Conservation (phyloP, 352 stramenopile genomes). For the Phytophthora niederhauseri region DNA sequence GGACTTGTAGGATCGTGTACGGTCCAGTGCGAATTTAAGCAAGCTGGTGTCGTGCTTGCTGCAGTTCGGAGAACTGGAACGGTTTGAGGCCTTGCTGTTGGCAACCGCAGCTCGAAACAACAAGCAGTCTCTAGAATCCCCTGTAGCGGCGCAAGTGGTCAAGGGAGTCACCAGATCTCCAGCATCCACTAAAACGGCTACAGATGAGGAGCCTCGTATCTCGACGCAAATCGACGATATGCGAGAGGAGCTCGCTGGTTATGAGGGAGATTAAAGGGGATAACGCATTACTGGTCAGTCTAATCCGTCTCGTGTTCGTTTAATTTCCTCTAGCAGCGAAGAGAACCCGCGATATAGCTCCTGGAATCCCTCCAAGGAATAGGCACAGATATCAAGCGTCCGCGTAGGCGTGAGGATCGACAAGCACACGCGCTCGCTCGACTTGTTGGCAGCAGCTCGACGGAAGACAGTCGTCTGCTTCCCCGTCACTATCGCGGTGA, state of each 20-base stretch:
- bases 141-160: constrained; percentile 15
- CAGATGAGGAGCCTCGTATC: constrained; percentile 19
- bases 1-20: constrained; percentile 26
- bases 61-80: constrained; percentile 40
- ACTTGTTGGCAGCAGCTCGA: constrained; percentile 29
- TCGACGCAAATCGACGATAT: constrained; percentile 21
- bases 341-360: constrained; percentile 40
- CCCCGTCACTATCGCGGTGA: constrained; percentile 43
- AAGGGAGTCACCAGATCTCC: constrained; percentile 16
- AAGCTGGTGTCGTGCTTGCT: constrained; percentile 30
- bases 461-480: constrained; percentile 52
- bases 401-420: constrained; percentile 45
- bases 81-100: constrained; percentile 34
- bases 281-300: constrained; percentile 17
- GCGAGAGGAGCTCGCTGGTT: constrained; percentile 25
- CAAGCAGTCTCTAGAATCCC: constrained; percentile 20
- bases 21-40: constrained; percentile 11
- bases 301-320: constrained; percentile 25
- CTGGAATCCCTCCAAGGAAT: constrained; percentile 42
- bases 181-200: background rate
- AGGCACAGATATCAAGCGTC: constrained; percentile 51
- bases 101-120: constrained; percentile 25
- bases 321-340: constrained; percentile 32
- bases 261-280: constrained; percentile 7
- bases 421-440: constrained; percentile 38